Percentiles rank a stretch among this genome's conserved stretches.
Evolutionary conservation across 2,329 filamentous ascomycete species (phyloP).

Genomic region (Thermothelomyces thermophilus): DNA sequence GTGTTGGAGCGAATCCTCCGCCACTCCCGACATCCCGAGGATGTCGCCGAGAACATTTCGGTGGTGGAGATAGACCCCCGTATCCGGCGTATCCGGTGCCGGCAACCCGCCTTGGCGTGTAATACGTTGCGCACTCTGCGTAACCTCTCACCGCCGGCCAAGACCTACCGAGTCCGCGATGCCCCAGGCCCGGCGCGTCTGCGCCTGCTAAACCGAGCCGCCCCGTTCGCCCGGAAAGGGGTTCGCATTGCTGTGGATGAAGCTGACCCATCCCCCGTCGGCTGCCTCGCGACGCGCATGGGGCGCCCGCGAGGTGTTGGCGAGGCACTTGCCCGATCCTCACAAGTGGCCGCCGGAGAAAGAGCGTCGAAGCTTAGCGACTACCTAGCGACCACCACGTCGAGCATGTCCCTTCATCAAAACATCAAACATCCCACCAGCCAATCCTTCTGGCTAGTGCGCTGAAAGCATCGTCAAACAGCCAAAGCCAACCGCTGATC

Average conservation of each 20-base stretch:
- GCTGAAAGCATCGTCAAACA: no score
- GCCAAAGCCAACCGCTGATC: background rate
- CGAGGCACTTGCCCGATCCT: background rate
- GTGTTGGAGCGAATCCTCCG: no score
- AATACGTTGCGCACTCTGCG: no score
- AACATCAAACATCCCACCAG: conserved; percentile 7
- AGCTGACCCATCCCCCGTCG: background rate
- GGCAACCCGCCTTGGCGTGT: conserved; percentile 8
- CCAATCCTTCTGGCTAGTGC: background rate
- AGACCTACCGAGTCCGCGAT: background rate
- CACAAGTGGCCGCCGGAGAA: background rate
- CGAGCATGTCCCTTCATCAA: conserved; percentile 11
- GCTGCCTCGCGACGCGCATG: background rate
- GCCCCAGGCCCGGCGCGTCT: background rate
- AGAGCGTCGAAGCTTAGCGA: no score
- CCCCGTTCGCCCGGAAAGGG: background rate
- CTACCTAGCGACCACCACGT: background rate
- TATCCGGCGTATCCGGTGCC: conserved; percentile 2
- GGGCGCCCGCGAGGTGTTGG: background rate
- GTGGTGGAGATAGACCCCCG: no score
- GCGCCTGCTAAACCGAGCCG: background rate
- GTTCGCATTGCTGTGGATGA: background rate
- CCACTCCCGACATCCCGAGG: background rate
- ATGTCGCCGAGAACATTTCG: background rate
- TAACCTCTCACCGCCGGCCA: background rate